Evolutionary conservation across 164 flowering plant species (phyloP), one percentile per base, ranked within the genome.

Genomic region (Berberis vulgaris): DNA sequence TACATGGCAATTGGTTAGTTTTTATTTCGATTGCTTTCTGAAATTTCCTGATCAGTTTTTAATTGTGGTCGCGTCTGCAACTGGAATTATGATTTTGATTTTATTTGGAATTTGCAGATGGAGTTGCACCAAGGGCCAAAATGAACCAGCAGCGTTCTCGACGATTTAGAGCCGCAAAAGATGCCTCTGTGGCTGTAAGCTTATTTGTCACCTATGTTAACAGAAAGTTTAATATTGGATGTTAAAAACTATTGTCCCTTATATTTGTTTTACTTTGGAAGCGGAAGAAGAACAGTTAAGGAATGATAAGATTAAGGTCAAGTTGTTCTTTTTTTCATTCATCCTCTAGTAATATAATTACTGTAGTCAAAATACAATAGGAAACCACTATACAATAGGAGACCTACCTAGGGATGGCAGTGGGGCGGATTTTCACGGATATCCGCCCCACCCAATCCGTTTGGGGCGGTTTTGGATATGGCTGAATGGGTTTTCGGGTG

Each of bases 61-160:
- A 26, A 26, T 26, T 26, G 26, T 26, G 26, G 26, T 26, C 26
- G 26, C 0, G 26, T 26, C 50, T 47, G 7, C 50, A 47, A 5
- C 5, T 9, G 7, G 10, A 52, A 26, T 52, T 3, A 12, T 3
- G 13, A 4, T 52, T 6, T 50, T 54, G 67, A 6, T 57, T n/a
- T 53, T 49, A 71, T 52, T 3, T 52, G 3, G 13, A 10, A 10
- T 7, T 52, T 68, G 61, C 68, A 93, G 98, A 93, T 76, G 98
- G 98, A 3, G 98, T 93, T 26, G 26, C 26, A 26, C 26, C 26
- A 26, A 26, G 26, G 26, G 26, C 26, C 26, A 26, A 26, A 26
- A 93, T 93, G 98, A 93, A 93, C 71, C 98, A 93, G 71, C 98
- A 93, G 67, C 85, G 98, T n/a, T 75, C 94, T 54, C 80, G 98